A percentile compares a stretch with the other conserved stretches of the same genome.
Conservation (phyloP, 2,329 filamentous ascomycete genomes). For the Fragosphaeria purpurea region DNA sequence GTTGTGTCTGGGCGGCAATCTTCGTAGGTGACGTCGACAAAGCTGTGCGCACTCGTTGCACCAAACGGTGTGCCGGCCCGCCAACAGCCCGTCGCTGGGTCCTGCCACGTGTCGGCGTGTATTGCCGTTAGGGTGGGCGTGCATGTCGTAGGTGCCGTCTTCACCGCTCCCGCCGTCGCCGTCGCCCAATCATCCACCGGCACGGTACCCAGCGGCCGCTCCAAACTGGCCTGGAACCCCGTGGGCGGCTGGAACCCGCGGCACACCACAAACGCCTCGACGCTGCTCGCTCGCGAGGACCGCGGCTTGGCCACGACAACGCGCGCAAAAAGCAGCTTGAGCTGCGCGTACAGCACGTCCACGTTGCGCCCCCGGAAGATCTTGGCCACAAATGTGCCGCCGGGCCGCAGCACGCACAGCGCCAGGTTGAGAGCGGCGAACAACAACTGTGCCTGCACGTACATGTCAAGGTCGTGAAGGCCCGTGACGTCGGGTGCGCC, state of each 20-base stretch:
- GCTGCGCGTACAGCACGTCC: constrained; percentile 87
- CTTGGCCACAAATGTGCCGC: constrained; percentile 95
- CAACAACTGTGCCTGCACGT: constrained; percentile 90
- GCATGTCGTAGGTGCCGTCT: constrained; percentile 33
- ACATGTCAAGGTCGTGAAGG: constrained; percentile 94
- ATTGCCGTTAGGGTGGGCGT: constrained; percentile 27
- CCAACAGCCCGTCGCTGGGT: constrained; percentile 35
- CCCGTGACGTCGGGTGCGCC: constrained; percentile 95
- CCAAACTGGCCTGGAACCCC: constrained; percentile 65
- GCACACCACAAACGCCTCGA: constrained; percentile 95
- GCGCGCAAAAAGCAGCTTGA: constrained; percentile 79
- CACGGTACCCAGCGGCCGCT: constrained; percentile 60
- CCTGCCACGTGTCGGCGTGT: constrained; percentile 36
- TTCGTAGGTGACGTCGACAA: constrained; percentile 42
- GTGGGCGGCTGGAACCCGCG: constrained; percentile 74
- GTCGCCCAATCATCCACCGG: too few relatives aligned
- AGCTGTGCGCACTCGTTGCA: constrained; percentile 20
- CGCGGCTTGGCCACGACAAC: constrained; percentile 90
- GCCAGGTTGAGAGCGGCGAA: constrained; percentile 91
- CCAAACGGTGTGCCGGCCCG: constrained; percentile 11
- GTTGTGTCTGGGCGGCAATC: constrained; percentile 21
- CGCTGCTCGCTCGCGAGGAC: constrained; percentile 88
- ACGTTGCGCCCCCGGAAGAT: constrained; percentile 93
- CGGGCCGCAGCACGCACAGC: constrained; percentile 74
- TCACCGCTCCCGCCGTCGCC: constrained; percentile 35